A percentile compares a stretch with the other conserved stretches of the same genome.
phyloP scores from a whole-genome alignment of 768 basidiomycete genomes.

The Amanita rubescens region DNA sequence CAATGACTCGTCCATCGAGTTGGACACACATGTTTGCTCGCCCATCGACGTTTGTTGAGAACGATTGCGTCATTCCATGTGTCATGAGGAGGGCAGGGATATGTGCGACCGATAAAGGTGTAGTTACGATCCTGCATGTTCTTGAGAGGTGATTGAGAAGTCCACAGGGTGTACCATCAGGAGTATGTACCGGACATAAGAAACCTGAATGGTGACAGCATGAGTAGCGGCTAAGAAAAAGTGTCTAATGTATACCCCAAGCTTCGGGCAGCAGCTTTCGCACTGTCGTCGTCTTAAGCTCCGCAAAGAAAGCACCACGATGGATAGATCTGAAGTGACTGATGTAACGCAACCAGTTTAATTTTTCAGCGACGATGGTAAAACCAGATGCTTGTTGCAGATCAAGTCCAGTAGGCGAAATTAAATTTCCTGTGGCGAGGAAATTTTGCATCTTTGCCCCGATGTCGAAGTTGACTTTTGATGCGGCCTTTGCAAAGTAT shows the following conservation, averaged over 20 bases:
- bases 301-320: conserved; percentile 98
- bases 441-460: conserved; percentile 89
- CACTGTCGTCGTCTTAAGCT: conserved; percentile 96
- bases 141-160: conserved; percentile 94
- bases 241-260: conserved; percentile 65
- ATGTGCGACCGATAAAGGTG: conserved; percentile 64
- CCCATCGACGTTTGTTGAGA: conserved; percentile 75
- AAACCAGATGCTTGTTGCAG: conserved; percentile 98
- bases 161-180: conserved; percentile 97
- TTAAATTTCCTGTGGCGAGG: conserved; percentile 92
- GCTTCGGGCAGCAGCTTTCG: conserved; percentile 95
- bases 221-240: not conserved
- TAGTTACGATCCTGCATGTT: conserved; percentile 85
- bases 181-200: conserved; percentile 97
- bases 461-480: conserved; percentile 85
- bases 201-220: conserved; percentile 51
- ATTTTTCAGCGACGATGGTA: conserved; percentile 97
- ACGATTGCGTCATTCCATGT: conserved; percentile 92
- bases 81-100: conserved; percentile 76
- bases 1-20: conserved; percentile 91
- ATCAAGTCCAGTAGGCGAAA: conserved; percentile 93
- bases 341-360: conserved; percentile 98
- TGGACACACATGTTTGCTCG: conserved; percentile 80
- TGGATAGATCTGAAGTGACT: conserved; percentile 98
- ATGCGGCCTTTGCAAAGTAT: conserved; percentile 71